A percentile compares a stretch with the other conserved stretches of the same genome.
Conservation (phyloP, 1,139 yeast genomes). For the Yamadazyma taylorii region DNA sequence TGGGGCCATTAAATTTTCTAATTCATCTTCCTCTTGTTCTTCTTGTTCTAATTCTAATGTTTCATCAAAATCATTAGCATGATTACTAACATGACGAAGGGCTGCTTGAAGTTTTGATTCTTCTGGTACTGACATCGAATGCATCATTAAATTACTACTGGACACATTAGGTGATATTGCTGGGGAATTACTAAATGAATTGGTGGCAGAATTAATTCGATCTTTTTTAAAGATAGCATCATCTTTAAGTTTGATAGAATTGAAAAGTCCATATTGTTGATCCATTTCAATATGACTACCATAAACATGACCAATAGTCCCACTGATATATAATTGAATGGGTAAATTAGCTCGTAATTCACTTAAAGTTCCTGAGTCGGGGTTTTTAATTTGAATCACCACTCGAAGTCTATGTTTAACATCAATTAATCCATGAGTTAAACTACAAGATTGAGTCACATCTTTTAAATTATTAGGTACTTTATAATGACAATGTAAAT, state of each 20-base stretch:
- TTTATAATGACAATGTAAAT: conserved; percentile 45
- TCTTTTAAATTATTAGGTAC: conserved; percentile 54
- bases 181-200: conserved; percentile 7
- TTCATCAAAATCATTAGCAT: conserved; percentile 5
- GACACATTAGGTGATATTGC: conserved; percentile 11
- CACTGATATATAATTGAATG: conserved; percentile 55
- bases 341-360: conserved; percentile 72
- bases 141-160: conserved; percentile 6
- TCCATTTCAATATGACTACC: conserved; percentile 57
- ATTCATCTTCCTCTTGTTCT: conserved; percentile 30
- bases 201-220: conserved; percentile 6
- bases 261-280: conserved; percentile 45
- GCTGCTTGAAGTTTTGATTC: conserved; percentile 1
- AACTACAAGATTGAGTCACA: conserved; percentile 58
- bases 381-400: conserved; percentile 54
- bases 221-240: conserved; percentile 38
- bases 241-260: conserved; percentile 32
- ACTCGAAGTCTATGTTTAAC: conserved; percentile 64
- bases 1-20: conserved; percentile 36
- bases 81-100: not conserved
- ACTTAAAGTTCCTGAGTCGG: conserved; percentile 58
- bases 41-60: conserved; percentile 24
- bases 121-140: not conserved
- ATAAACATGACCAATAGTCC: conserved; percentile 47
- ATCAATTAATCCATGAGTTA: conserved; percentile 47